Conservation (phyloP, 441 rosid species). For the Sinapis alba region DNA sequence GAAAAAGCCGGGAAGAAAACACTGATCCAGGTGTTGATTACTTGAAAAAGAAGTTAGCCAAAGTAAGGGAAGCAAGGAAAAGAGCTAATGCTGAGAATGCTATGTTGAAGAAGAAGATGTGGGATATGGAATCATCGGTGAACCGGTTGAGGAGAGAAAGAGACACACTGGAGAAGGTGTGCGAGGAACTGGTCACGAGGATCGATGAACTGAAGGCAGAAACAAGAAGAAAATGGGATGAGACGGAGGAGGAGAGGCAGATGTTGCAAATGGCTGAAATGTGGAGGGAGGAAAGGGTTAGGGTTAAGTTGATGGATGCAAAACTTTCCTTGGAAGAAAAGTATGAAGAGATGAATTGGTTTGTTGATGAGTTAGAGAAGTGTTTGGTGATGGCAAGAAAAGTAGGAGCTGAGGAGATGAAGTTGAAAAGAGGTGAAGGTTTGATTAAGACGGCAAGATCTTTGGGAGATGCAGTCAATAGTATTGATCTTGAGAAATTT, state of each 20-base stretch:
- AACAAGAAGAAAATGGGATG: slow-evolving; percentile 41
- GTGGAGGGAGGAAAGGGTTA: slow-evolving; percentile 83
- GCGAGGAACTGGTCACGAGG: slow-evolving; percentile 55
- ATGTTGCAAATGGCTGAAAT: slow-evolving; percentile 70
- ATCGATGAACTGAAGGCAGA: slow-evolving; percentile 53
- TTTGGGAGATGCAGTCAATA: slow-evolving; percentile 40
- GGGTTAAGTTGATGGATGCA: slow-evolving; percentile 69
- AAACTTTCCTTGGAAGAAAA: slow-evolving; percentile 62
- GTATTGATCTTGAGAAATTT: slow-evolving; percentile 41
- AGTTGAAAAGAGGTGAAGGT: slow-evolving; percentile 47
- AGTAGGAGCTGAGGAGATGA: slow-evolving; percentile 35
- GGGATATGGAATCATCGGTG: slow-evolving; percentile 45
- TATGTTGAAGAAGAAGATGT: slow-evolving; percentile 50
- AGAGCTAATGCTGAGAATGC: slow-evolving; percentile 49
- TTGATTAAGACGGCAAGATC: slow-evolving; percentile 50
- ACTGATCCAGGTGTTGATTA: slow-evolving; percentile 37
- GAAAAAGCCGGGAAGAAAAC: slow-evolving; percentile 24
- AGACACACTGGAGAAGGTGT: slow-evolving; percentile 57
- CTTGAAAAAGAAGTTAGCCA: slow-evolving; percentile 45
- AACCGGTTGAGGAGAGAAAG: slow-evolving; percentile 45
- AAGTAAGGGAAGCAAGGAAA: slow-evolving; percentile 46
- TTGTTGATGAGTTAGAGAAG: slow-evolving; percentile 55
- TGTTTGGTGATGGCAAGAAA: slow-evolving; percentile 43
- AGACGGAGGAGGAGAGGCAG: slow-evolving; percentile 66
- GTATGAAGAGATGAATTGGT: slow-evolving; percentile 54